phyloP scores from a whole-genome alignment of 176 grass and related monocot species.

The Eleusine coracana region DNA sequence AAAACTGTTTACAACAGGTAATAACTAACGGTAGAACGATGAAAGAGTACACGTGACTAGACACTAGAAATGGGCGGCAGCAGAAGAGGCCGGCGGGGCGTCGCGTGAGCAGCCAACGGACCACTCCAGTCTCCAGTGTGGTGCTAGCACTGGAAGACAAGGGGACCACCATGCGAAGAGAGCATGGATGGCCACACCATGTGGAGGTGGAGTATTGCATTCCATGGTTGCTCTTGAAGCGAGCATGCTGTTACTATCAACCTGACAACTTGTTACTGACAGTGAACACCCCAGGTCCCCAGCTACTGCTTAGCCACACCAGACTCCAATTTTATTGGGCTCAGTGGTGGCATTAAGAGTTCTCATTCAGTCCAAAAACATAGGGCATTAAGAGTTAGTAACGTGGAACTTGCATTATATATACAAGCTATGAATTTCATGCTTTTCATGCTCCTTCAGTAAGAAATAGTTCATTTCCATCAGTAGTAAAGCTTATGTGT shows the following conservation, averaged over 20 bases:
- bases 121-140: neutral
- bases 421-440: neutral
- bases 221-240: neutral
- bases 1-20: constrained; percentile 6
- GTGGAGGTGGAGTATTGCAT: neutral
- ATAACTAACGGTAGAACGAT: constrained; percentile 17
- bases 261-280: neutral
- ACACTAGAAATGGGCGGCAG: neutral
- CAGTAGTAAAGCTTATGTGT: neutral
- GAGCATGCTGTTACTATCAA: constrained; percentile 12
- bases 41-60: constrained; percentile 22
- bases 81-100: constrained; percentile 2
- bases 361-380: neutral
- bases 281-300: neutral
- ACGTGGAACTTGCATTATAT: neutral
- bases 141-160: neutral
- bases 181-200: constrained; percentile 13
- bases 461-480: neutral
- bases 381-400: neutral
- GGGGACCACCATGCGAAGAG: constrained; percentile 7
- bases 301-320: neutral
- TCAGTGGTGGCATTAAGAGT: neutral
- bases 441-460: neutral
- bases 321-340: neutral
- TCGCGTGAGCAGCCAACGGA: constrained; percentile 26